Conservation (phyloP, 2,329 filamentous ascomycete genomes). For the Clonostachys chloroleuca region DNA sequence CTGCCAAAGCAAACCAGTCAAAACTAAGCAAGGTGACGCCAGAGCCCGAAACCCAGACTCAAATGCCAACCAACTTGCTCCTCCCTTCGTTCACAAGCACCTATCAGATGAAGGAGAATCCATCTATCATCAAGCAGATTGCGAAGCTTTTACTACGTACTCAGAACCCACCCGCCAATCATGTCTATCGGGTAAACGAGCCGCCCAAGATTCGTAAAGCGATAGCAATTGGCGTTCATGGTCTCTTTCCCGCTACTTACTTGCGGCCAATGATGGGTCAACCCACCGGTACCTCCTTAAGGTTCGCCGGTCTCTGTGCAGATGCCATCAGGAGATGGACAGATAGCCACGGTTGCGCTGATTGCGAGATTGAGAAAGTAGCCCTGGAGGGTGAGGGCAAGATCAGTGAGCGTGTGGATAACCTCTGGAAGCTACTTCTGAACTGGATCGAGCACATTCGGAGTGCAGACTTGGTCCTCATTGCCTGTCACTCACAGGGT, state of each 20-base stretch:
- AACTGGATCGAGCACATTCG: slow-evolving; percentile 94
- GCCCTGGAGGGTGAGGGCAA: slow-evolving; percentile 93
- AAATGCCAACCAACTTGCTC: slow-evolving; percentile 55
- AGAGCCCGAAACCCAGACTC: slow-evolving; percentile 18
- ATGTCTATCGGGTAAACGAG: slow-evolving; percentile 68
- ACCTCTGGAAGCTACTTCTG: slow-evolving; percentile 88
- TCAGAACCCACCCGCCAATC: slow-evolving; percentile 54
- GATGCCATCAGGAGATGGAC: slow-evolving; percentile 82
- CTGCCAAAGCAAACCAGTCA: slow-evolving; percentile 20
- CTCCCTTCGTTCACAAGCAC: slow-evolving; percentile 67
- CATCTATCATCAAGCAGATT: slow-evolving; percentile 67
- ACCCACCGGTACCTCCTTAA: slow-evolving; percentile 90
- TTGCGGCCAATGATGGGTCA: slow-evolving; percentile 90
- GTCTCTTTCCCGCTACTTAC: slow-evolving; percentile 83
- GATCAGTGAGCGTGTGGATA: slow-evolving; percentile 83
- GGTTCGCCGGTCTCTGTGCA: slow-evolving; percentile 85
- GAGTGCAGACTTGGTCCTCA: slow-evolving; percentile 79
- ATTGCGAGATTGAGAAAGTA: slow-evolving; percentile 86
- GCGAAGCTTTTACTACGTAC: slow-evolving; percentile 51
- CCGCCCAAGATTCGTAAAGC: slow-evolving; percentile 76
- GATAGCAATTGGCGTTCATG: slow-evolving; percentile 90
- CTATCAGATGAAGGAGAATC: slow-evolving; percentile 62
- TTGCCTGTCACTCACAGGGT: slow-evolving; percentile 95
- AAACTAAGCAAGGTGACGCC: too few relatives aligned
- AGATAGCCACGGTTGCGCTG: slow-evolving; percentile 64